These are phyloP conservation scores for Schizophyllum commune DNA, from an alignment of 1,284 basidiomycete genomes.

Conservation along the genomic window DNA sequence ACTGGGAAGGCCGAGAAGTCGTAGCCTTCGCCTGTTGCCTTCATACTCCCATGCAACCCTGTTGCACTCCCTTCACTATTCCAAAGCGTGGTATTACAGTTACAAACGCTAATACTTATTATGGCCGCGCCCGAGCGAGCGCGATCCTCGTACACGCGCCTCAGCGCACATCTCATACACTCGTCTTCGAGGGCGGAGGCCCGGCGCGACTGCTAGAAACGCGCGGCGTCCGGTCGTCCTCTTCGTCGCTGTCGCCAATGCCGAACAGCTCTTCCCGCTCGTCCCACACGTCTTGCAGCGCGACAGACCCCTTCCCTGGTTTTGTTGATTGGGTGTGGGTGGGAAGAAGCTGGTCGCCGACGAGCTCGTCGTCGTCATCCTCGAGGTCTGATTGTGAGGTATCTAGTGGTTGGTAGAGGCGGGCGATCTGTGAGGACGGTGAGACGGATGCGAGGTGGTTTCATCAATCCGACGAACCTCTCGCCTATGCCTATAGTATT, in stretches of 20 bases:
- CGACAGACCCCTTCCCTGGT: slow-evolving; percentile 19
- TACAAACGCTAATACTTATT: neutral
- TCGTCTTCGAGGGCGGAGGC: slow-evolving; percentile 4
- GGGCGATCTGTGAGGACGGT: slow-evolving; percentile 45
- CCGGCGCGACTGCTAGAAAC: slow-evolving; percentile 3
- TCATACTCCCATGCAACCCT: neutral
- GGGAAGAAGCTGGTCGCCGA: slow-evolving; percentile 53
- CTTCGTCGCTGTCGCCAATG: slow-evolving; percentile 56
- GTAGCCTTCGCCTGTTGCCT: slow-evolving; percentile 15
- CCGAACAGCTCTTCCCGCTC: slow-evolving; percentile 71
- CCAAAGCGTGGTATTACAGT: slow-evolving; percentile 1
- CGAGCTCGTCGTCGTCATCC: slow-evolving; percentile 40
- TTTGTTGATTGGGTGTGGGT: slow-evolving; percentile 28
- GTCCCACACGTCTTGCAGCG: slow-evolving; percentile 64
- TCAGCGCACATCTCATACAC: slow-evolving; percentile 2
- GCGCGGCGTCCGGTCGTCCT: slow-evolving; percentile 22
- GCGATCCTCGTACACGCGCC: neutral
- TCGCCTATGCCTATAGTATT: slow-evolving; percentile 65
- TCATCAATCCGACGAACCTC: slow-evolving; percentile 37
- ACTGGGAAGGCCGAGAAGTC: slow-evolving; percentile 17
- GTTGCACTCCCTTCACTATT: slow-evolving; percentile 1
- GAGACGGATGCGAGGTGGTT: neutral
- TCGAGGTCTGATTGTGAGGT: slow-evolving; percentile 45
- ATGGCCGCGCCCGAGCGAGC: neutral
- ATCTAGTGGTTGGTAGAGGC: slow-evolving; percentile 64